These are phyloP conservation scores for Nothophoma quercina DNA, from an alignment of 2,329 filamentous ascomycete species.

Conservation along the genomic window DNA sequence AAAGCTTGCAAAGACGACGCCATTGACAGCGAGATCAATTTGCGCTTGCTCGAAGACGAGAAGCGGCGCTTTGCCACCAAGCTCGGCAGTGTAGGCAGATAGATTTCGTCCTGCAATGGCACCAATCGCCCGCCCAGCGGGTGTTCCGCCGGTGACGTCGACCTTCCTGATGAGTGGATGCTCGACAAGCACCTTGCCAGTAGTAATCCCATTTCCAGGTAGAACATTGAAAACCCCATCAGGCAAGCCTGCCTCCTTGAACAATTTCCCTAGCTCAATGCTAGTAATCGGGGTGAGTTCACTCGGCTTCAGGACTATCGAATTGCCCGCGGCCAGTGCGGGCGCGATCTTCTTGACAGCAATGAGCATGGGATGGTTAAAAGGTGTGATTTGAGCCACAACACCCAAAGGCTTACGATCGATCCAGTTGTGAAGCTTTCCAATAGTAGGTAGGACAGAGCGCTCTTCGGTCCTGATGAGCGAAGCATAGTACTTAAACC, in stretches of 20 bases:
- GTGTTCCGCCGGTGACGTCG: slow-evolving; percentile 50
- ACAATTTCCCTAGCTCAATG: slow-evolving; percentile 45
- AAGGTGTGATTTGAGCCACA: slow-evolving; percentile 50
- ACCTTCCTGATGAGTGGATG: slow-evolving; percentile 49
- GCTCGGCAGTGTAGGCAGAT: slow-evolving; percentile 47
- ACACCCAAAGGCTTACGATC: slow-evolving; percentile 50
- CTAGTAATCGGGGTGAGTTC: slow-evolving; percentile 49
- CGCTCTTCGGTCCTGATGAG: slow-evolving; percentile 73
- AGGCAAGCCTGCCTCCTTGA: slow-evolving; percentile 49
- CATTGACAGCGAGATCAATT: slow-evolving; percentile 48
- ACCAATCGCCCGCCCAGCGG: slow-evolving; percentile 47
- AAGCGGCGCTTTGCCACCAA: slow-evolving; percentile 50
- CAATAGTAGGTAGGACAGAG: slow-evolving; percentile 69
- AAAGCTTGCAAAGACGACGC: slow-evolving; percentile 53
- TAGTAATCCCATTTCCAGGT: slow-evolving; percentile 42
- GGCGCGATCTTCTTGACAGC: slow-evolving; percentile 52
- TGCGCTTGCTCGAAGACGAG: slow-evolving; percentile 49
- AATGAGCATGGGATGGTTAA: slow-evolving; percentile 51
- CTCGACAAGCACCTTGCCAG: slow-evolving; percentile 47
- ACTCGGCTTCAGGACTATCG: slow-evolving; percentile 48
- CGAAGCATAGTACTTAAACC: slow-evolving; percentile 76
- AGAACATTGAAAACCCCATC: slow-evolving; percentile 49
- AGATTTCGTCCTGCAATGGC: slow-evolving; percentile 47
- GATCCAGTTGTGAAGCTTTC: slow-evolving; percentile 58
- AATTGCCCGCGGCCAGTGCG: slow-evolving; percentile 47